Evolutionary conservation across 2,329 filamentous ascomycete genomes (phyloP).

Genomic region (Teratosphaeria zuluensis): DNA sequence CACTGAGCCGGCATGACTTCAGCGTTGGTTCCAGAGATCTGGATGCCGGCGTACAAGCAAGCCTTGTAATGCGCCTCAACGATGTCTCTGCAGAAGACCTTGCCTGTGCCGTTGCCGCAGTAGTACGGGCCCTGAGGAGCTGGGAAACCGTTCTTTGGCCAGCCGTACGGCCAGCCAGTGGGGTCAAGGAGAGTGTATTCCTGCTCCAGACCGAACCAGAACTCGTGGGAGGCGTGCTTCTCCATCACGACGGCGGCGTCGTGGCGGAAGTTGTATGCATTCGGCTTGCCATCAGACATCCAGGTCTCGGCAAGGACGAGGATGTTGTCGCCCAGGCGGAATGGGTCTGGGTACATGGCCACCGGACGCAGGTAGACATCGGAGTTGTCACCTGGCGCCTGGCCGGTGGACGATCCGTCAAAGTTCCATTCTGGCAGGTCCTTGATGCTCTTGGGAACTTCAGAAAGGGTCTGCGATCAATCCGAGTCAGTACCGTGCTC

Average conservation of each 20-base stretch:
- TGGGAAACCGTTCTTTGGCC: conserved; percentile 79
- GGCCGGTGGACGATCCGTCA: conserved; percentile 81
- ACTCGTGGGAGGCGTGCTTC: conserved; percentile 67
- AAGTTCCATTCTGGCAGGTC: conserved; percentile 74
- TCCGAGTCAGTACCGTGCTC: not conserved
- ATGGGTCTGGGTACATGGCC: conserved; percentile 83
- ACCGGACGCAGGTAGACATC: conserved; percentile 93
- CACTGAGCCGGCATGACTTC: conserved; percentile 98
- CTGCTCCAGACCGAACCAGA: conserved; percentile 97
- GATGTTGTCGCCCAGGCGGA: conserved; percentile 83
- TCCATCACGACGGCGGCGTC: conserved; percentile 87
- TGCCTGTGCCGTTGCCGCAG: conserved; percentile 94
- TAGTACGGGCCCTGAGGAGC: conserved; percentile 92
- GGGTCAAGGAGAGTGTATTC: conserved; percentile 91
- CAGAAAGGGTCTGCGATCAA: conserved; percentile 49
- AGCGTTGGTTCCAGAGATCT: conserved; percentile 97
- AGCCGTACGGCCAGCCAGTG: conserved; percentile 83
- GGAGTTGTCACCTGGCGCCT: conserved; percentile 90
- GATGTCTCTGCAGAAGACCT: conserved; percentile 96
- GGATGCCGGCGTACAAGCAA: conserved; percentile 78
- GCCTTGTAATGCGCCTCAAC: conserved; percentile 91
- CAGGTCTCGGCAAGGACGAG: conserved; percentile 91
- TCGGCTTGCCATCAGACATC: conserved; percentile 87
- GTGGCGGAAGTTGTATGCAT: conserved; percentile 97
- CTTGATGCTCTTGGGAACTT: conserved; percentile 47